Base-by-base conservation (phyloP, 352 stramenopile genomes). In the Phytopythium mirpurense region DNA sequence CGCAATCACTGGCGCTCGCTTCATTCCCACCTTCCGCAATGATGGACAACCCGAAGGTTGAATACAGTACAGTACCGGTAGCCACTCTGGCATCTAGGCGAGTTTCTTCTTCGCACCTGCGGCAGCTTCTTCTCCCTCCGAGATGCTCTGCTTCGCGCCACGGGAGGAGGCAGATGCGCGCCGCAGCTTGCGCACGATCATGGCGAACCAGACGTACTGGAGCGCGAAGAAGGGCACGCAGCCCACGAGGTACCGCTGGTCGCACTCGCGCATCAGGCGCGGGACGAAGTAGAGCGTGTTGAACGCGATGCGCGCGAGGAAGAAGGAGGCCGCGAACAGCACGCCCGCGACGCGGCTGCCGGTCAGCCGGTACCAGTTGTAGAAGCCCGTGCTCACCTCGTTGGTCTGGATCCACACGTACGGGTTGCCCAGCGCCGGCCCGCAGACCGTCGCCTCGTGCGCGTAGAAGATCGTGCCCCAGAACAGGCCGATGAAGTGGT, bases 341-440 rank as follows among this genome's bases (percentile, higher is more conserved):
- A 54, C 67, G 29, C 78, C 80, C 0, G 80, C 80, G 23, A 78
- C 32, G 3, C 48, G 65, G 63, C 47, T 88, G 63, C 83, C 67
- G 41, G 73, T 89, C 54, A 88, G 70, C 35, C 80, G 72, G 51
- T 77, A 88, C 80, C 80, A 90, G 54, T 88, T 88, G 70, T 89
- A 90, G 62, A 90, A 90, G 46, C 65, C 63, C 51, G 80, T 90
- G 60, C 78, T 89, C 52, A 90, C 65, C 58, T 90, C 80, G 53
- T 90, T 90, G 29, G 80, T 90, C 54, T 90, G 80, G 61, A 90
- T 88, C 78, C 78, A 90, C 51, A 89, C 77, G 69, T 90, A 90
- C 27, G 78, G 52, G 58, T 89, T 90, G 16, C 78, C 74, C 26
- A 88, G 68, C 15, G 59, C 59, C 14, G 61, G 38, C 18, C 66